Percentiles rank a stretch among this genome's conserved stretches.
These are phyloP conservation scores for Tricholoma sp. DNA, from an alignment of 768 basidiomycete genomes.

Conservation along the genomic window DNA sequence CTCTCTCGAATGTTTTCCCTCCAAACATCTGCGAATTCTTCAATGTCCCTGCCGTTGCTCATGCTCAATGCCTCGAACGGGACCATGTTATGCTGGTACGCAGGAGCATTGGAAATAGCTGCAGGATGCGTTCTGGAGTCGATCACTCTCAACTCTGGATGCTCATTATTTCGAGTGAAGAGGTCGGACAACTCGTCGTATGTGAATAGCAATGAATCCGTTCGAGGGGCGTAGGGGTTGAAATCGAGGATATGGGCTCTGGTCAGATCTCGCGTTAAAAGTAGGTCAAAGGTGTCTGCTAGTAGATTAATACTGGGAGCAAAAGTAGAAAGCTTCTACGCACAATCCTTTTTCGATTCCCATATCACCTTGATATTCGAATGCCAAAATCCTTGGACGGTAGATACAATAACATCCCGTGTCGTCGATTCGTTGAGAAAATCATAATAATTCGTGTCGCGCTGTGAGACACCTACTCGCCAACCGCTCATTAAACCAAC, in stretches of 20 bases:
- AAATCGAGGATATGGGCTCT: slow-evolving; percentile 86
- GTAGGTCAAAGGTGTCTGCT: slow-evolving; percentile 80
- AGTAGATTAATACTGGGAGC: not conserved
- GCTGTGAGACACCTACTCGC: slow-evolving; percentile 70
- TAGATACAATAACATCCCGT: slow-evolving; percentile 43
- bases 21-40: slow-evolving; percentile 70
- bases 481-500: not conserved
- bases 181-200: slow-evolving; percentile 67
- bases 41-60: slow-evolving; percentile 66
- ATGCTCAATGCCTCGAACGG: slow-evolving; percentile 84
- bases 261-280: slow-evolving; percentile 76
- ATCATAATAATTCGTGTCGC: slow-evolving; percentile 86
- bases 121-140: slow-evolving; percentile 72
- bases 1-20: slow-evolving; percentile 44
- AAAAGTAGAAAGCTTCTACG: slow-evolving; percentile 18
- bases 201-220: slow-evolving; percentile 84
- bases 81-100: slow-evolving; percentile 83
- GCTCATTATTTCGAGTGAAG: slow-evolving; percentile 11
- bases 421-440: slow-evolving; percentile 67
- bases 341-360: slow-evolving; percentile 61
- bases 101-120: slow-evolving; percentile 62
- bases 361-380: slow-evolving; percentile 57
- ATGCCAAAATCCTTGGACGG: slow-evolving; percentile 64
- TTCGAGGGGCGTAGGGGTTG: slow-evolving; percentile 80
- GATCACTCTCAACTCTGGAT: slow-evolving; percentile 58